Base-by-base conservation (phyloP, 371 early-diverging fungal species). In the Parasitella parasitica region DNA sequence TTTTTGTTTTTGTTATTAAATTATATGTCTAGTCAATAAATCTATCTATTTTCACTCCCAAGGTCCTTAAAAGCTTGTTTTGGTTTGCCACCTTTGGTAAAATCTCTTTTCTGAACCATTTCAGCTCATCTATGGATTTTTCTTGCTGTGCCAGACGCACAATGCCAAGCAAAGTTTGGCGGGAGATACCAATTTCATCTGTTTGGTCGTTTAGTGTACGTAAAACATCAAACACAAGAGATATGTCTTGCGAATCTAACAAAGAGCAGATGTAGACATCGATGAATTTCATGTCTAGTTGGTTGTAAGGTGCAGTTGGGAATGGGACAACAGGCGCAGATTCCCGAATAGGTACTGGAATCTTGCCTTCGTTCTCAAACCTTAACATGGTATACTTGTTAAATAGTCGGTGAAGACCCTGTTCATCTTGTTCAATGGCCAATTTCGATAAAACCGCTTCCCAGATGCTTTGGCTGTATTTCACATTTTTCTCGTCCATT, bases 301-400 rank as follows among this genome's bases (percentile, higher is more conserved):
- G n/a, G 16, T 61, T 68, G 46, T 81, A 81, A 26, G 82, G 82
- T 9, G 67, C 77, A 4, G 79, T 69, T 1, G 79, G 82, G 63
- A 81, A 78, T 0, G 82, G 77, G 18, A 69, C 46, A 5, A 75
- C 67, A 16, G 73, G 68, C 1, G 70, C 52, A 13, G 32, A 32
- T 43, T 77, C 71, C 22, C 74, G 70, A 2, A 73, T 66, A 20
- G 82, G 82, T 7, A 77, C 72, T 18, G 82, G 77, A 26, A 81
- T 70, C 39, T 67, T 67, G 51, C 75, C 78, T 32, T 55, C 28
- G 6, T 68, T 59, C 54, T 78, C 71, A 43, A 78, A 75, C 9
- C 79, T 67, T 49, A 52, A 37, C 82, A 78, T 78, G 11, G 79
- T 75, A 52, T 74, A 81, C 30, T 66, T 39, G 38, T 75, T 76